Conservation (phyloP, 176 grass and related monocot species). For the Triticum dicoccoides region DNA sequence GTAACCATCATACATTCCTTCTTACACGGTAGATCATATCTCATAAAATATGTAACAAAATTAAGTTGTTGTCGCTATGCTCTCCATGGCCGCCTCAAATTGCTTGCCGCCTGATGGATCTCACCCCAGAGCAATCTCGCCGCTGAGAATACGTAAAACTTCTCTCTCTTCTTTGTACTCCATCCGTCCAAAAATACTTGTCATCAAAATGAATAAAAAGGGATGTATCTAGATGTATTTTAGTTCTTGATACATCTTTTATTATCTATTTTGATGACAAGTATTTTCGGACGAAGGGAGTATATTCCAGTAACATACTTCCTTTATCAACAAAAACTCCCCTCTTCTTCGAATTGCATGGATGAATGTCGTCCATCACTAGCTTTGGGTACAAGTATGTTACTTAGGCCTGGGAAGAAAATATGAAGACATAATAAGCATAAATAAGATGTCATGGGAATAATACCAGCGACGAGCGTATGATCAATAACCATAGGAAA, state of each 20-base stretch:
- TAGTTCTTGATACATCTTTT: too few species aligned
- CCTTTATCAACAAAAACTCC: too few species aligned
- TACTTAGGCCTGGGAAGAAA: not conserved
- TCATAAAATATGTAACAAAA: too few species aligned
- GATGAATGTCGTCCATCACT: not conserved
- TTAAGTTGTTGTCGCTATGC: too few species aligned
- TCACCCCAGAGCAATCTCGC: not conserved
- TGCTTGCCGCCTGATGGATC: not conserved
- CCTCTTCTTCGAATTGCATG: too few species aligned
- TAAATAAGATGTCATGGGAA: not conserved
- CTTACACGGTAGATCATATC: too few species aligned
- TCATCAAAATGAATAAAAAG: too few species aligned
- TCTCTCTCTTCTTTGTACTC: not conserved
- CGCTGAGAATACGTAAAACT: too few species aligned
- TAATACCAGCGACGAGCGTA: not conserved
- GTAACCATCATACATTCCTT: not conserved
- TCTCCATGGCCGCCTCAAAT: not conserved
- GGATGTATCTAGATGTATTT: too few species aligned
- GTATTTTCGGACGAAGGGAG: not conserved
- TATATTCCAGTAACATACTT: not conserved
- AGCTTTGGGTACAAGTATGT: not conserved
- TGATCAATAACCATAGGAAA: not conserved
- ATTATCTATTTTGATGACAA: too few species aligned
- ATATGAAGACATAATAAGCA: not conserved
- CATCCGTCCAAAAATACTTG: too few species aligned